Evolutionary conservation across 2,329 filamentous ascomycete genomes (phyloP).

Genomic region (Fusarium sp.): DNA sequence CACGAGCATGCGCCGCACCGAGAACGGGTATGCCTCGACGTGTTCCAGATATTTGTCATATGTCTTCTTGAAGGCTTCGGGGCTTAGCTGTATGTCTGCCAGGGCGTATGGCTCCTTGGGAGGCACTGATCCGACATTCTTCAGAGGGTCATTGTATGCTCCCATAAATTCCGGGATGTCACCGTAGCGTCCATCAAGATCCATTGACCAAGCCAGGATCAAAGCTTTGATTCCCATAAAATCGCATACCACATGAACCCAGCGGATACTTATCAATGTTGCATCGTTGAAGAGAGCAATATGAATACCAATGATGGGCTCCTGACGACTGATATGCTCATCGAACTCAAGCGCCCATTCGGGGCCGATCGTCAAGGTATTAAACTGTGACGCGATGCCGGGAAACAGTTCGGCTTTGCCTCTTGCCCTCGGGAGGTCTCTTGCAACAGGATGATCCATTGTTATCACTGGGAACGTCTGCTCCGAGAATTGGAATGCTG

Average conservation of each 20-base stretch:
- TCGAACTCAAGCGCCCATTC: conserved; percentile 1
- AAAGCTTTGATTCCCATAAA: conserved; percentile 13
- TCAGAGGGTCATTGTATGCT: conserved; percentile 3
- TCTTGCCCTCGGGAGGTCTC: background rate
- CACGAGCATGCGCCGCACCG: conserved; percentile 5
- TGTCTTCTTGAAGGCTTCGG: conserved; percentile 2
- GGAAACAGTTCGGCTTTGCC: background rate
- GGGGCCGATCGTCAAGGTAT: background rate
- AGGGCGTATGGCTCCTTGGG: background rate
- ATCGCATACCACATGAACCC: background rate
- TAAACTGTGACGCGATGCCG: background rate
- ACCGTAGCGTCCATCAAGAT: background rate
- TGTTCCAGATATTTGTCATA: conserved; percentile 3
- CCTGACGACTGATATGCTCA: background rate
- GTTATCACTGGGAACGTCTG: background rate
- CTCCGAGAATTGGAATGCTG: conserved; percentile 6
- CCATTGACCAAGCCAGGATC: conserved; percentile 6
- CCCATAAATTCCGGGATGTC: conserved; percentile 7
- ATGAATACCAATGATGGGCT: conserved; percentile 3
- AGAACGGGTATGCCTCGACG: background rate
- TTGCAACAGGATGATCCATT: background rate
- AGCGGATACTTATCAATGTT: conserved; percentile 4
- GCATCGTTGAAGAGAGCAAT: background rate
- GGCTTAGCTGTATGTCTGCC: background rate
- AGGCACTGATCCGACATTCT: background rate